Evolutionary conservation across 1,284 basidiomycete species (phyloP), one percentile per base, ranked within the genome.

Genomic region (Xanthoconium separans): DNA sequence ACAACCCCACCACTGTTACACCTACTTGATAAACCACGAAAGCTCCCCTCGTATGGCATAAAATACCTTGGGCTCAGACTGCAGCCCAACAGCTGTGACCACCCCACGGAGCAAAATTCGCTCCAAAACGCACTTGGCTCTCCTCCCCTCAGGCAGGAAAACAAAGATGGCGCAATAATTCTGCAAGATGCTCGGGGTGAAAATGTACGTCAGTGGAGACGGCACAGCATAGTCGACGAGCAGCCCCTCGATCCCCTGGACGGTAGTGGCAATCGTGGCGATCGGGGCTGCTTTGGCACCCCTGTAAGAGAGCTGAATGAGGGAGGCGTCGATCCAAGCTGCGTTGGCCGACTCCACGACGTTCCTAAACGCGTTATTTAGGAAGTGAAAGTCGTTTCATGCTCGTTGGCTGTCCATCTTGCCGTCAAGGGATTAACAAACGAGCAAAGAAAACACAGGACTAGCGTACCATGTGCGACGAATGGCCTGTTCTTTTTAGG

Each of bases 1-100:
- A 9, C 11, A 10, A 40, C 8, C 2, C 6, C 7, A 20, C 20
- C 6, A 24, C 39, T 29, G 40, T 31, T 18, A 13, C 20, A 77
- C 89, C 65, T 64, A 93, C 91, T 91, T 89, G 63, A 91, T 78
- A 59, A 93, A 85, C 92, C 92, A 95, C 48, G 82, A 84, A 51
- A 93, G 62, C 53, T 85, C 83, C 58, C 85, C 84, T 56, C 90
- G 73, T 72, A 92, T 79, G 0, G 83, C 83, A 69, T 90, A 89
- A 60, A 92, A 82, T 16, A 76, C 75, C 69, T 88, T 87, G 58
- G 86, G 57, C 47, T 84, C 82, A 27, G 71, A 71, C 39, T 65
- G 71, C 50, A 74, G 52, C 15, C 69, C 62, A 47, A 58, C 51
- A 18, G 68, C 73, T 13, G 65, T 68, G 5, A 71, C 62, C 6